Conservation (phyloP, 2,329 filamentous ascomycete species). For the Paecilomyces sp. region DNA sequence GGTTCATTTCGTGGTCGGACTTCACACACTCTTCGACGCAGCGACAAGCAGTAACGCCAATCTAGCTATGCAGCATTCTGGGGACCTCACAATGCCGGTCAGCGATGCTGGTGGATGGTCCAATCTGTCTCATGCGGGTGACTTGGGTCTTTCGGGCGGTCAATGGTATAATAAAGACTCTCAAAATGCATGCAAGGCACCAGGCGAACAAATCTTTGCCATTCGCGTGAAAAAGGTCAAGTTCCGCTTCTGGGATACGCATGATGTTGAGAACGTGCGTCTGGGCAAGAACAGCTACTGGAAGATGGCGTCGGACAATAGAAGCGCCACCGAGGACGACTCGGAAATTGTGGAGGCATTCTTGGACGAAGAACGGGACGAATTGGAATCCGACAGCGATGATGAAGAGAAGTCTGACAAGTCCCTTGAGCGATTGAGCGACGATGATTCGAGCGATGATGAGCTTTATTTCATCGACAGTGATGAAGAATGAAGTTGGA, state of each 20-base stretch:
- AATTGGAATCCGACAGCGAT: not conserved
- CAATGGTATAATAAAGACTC: not conserved
- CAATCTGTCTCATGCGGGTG: not conserved
- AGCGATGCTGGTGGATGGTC: not conserved
- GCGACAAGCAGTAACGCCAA: not conserved
- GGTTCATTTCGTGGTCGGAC: slow-evolving; percentile 1
- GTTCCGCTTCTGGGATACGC: not conserved
- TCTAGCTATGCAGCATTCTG: not conserved
- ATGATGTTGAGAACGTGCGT: not conserved
- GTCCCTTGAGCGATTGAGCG: not conserved
- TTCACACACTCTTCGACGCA: not conserved
- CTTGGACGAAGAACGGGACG: not conserved
- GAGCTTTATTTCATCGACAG: not conserved
- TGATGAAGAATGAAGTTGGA: not conserved
- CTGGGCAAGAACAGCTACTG: not conserved
- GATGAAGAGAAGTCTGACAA: not conserved
- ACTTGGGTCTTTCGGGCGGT: not conserved
- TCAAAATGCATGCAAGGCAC: not conserved
- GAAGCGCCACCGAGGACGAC: not conserved
- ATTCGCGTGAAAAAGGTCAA: not conserved
- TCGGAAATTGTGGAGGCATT: not conserved
- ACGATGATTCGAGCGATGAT: not conserved
- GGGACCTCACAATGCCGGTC: not conserved
- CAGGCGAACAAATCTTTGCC: not conserved
- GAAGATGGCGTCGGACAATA: not conserved